Conservation (phyloP, 2,329 filamentous ascomycete species). For the Atkinsonella texensis region DNA sequence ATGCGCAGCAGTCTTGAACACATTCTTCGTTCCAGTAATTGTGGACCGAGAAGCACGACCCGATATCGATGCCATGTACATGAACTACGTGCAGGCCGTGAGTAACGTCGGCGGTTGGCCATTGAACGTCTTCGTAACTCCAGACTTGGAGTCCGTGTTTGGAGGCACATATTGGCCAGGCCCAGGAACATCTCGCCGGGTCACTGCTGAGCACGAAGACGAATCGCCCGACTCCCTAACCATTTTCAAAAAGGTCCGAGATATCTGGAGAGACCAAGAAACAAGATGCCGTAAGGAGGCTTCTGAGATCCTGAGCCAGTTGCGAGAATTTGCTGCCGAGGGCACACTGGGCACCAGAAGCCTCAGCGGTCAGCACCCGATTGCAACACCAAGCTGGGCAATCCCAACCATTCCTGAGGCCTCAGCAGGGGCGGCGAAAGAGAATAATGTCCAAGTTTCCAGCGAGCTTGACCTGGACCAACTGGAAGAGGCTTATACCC, state of each 20-base stretch:
- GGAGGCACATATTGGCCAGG: slow-evolving; percentile 94
- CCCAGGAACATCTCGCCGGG: slow-evolving; percentile 43
- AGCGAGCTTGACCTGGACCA: slow-evolving; percentile 80
- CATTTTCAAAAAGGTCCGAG: slow-evolving; percentile 66
- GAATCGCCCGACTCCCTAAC: slow-evolving; percentile 69
- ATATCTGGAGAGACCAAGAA: slow-evolving; percentile 73
- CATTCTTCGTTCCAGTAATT: slow-evolving; percentile 80
- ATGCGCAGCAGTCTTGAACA: slow-evolving; percentile 72
- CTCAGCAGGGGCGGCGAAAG: slow-evolving; percentile 9
- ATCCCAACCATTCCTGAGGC: slow-evolving; percentile 17
- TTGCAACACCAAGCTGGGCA: slow-evolving; percentile 19
- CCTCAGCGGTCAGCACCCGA: slow-evolving; percentile 18
- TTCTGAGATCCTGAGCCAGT: slow-evolving; percentile 65
- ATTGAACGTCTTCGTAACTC: slow-evolving; percentile 90
- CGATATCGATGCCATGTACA: slow-evolving; percentile 90
- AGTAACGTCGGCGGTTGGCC: slow-evolving; percentile 89
- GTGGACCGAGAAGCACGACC: slow-evolving; percentile 90
- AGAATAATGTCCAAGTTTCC: slow-evolving; percentile 24
- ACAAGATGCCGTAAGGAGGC: slow-evolving; percentile 73
- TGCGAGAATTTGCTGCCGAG: slow-evolving; percentile 81
- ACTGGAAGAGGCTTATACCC: slow-evolving; percentile 75
- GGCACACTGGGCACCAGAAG: slow-evolving; percentile 51
- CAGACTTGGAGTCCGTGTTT: slow-evolving; percentile 85
- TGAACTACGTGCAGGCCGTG: slow-evolving; percentile 95
- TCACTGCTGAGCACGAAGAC: slow-evolving; percentile 29